phyloP scores from a whole-genome alignment of 345 rosid species.

The Psidium guajava region DNA sequence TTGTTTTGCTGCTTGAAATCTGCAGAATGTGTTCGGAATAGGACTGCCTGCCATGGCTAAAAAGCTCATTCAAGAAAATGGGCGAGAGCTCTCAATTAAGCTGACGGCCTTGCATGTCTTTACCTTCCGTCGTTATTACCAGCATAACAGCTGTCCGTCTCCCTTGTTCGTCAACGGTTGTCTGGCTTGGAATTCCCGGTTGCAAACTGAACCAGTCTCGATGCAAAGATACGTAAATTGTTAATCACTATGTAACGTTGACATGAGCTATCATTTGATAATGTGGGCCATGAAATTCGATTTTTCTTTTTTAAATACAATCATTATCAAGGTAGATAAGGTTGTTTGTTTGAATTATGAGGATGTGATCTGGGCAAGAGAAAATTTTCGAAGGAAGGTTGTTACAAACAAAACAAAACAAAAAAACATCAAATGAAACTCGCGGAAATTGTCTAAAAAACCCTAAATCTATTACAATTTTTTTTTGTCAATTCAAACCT shows the following conservation, averaged over 20 bases:
- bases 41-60: no score
- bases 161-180: not conserved
- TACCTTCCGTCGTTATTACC: not conserved
- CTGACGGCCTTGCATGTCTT: not conserved
- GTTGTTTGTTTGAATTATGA: not conserved
- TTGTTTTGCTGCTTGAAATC: slow-evolving; percentile 19
- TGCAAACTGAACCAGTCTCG: not conserved
- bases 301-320: not conserved
- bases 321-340: not conserved
- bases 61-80: no score
- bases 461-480: no score
- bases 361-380: not conserved
- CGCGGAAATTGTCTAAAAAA: no score
- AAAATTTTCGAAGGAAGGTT: no score
- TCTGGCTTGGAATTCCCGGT: not conserved
- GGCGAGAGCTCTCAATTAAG: not conserved
- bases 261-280: not conserved
- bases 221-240: not conserved
- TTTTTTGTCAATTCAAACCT: no score
- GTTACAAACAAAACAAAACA: no score
- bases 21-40: no score
- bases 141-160: not conserved
- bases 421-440: no score
- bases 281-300: not conserved
- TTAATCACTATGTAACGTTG: not conserved